Evolutionary conservation across 352 stramenopile genomes (phyloP), one percentile per base, ranked within the genome.

Genomic region (Phytophthora capsici): DNA sequence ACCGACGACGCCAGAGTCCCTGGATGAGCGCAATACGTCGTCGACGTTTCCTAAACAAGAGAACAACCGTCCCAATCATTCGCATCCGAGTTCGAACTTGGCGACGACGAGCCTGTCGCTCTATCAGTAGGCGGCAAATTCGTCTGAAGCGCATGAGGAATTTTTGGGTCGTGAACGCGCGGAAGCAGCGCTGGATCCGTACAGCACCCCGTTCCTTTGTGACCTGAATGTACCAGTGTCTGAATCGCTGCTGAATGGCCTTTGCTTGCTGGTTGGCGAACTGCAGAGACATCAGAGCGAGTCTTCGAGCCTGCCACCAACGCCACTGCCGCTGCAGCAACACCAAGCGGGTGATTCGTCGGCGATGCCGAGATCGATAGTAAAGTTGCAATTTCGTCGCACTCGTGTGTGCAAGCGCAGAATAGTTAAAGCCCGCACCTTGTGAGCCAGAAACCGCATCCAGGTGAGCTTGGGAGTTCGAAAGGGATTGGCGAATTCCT

Each of bases 141-240:
- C 66, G 67, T 2, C 64, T 72, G 36, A 85, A 75, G 25, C 55
- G 65, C 4, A 78, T 46, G 14, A 83, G 44, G 14, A 75, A 58
- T 32, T 78, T 84, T 36, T 86, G 76, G 38, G 44, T 59, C 20
- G 67, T 40, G 32, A 77, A 83, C 14, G 80, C 40, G 0, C 78
- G 76, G 23, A 89, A 83, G 26, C 63, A 86, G 13, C 40, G 60
- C 37, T 86, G 75, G 26, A 86, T 81, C 6, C 69, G 74, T 9
- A 44, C 38, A 1, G 70, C 78, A 10, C 76, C 66, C 6, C 45
- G 63, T 2, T 55, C 23, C 4, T 65, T 56, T 1, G 50, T 60
- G 13, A 66, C 50, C 0, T 43, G 50, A 1, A 14, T 25, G 22
- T 73, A 72, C 40, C 57, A 78, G 13, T 34, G n/a, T 43, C 60